phyloP scores from a whole-genome alignment of 2,329 filamentous ascomycete species.

The Aureobasidium sp. region DNA sequence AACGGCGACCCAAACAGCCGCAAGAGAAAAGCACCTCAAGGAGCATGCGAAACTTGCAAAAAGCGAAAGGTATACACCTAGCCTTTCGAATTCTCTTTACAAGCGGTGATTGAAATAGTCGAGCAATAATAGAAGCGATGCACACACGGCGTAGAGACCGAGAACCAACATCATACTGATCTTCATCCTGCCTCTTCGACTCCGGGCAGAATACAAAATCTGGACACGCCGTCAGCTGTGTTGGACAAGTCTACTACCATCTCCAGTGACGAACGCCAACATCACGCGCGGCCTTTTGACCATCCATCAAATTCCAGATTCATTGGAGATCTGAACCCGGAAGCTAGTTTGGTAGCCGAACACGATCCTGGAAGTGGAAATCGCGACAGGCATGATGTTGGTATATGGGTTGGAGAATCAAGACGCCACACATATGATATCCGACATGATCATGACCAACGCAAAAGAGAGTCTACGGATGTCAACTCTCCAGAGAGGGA shows the following conservation, averaged over 20 bases:
- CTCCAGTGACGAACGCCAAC: neutral
- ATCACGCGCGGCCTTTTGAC: neutral
- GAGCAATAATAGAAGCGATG: constrained; percentile 31
- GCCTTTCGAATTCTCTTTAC: neutral
- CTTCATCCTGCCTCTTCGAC: constrained; percentile 18
- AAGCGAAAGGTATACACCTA: constrained; percentile 28
- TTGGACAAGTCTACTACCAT: neutral
- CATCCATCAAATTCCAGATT: constrained; percentile 26
- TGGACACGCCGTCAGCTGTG: neutral
- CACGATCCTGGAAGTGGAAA: constrained; percentile 16
- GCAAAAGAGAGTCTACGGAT: constrained; percentile 12
- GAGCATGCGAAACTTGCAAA: constrained; percentile 38
- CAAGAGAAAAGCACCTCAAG: constrained; percentile 36
- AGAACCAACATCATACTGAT: neutral
- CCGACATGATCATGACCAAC: constrained; percentile 24
- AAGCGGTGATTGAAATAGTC: constrained; percentile 18
- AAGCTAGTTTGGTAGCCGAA: constrained; percentile 36
- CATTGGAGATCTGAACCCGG: constrained; percentile 39
- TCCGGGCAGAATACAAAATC: constrained; percentile 8
- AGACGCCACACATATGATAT: neutral
- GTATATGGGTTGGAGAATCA: constrained; percentile 26
- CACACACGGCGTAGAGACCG: constrained; percentile 30
- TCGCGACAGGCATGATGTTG: constrained; percentile 24
- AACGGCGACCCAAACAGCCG: constrained; percentile 35
- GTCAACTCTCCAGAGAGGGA: constrained; percentile 20